Base-by-base conservation (phyloP, 305 asterid genomes). In the Fraxinus velutina region DNA sequence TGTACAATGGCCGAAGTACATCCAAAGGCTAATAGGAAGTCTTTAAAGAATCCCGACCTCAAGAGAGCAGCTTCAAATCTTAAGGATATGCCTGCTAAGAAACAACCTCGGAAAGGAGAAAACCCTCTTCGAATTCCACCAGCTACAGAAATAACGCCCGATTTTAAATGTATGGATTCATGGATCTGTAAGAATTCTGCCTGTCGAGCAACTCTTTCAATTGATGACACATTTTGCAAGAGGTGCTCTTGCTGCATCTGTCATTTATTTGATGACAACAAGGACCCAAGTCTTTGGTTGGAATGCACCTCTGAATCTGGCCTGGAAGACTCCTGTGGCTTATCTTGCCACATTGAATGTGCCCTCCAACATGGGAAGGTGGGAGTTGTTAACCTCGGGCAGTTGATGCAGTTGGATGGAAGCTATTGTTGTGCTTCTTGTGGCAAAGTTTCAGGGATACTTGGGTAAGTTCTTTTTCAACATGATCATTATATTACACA, bases 211-310 rank as follows among this genome's bases (percentile, higher is more conserved):
- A 73, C 91, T 82, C 87, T 92, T 80, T 90, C 97, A n/a, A 87
- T 85, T 12, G 94, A 92, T 52, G 98, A 91, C 91, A 84, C 94
- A 79, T 95, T 95, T 86, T 93, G 98, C 90, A 95, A 88, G 90
- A 92, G 98, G 89, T 95, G 99, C 87, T 95, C 98, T 75, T 95
- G 99, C 84, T 95, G 98, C 86, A 93, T 93, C 64, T 95, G 98
- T 76, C 97, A 93, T 89, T 86, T 88, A 78, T 95, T 91, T 85
- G 99, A 95, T 81, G 99, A 93, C 85, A 93, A 93, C 88, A 93
- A 95, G 90, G 99, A 93, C 90, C 98, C 97, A 6, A 95, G 99
- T 88, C 95, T 95, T 86, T 95, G 99, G 98, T 80, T 93, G 90
- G 94, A 92, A 82, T 95, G 98, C 88, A 78, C 89, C 37, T 93